Conservation (phyloP, 805 yeast species). For the Saccharomycopsis synnaedendra region DNA sequence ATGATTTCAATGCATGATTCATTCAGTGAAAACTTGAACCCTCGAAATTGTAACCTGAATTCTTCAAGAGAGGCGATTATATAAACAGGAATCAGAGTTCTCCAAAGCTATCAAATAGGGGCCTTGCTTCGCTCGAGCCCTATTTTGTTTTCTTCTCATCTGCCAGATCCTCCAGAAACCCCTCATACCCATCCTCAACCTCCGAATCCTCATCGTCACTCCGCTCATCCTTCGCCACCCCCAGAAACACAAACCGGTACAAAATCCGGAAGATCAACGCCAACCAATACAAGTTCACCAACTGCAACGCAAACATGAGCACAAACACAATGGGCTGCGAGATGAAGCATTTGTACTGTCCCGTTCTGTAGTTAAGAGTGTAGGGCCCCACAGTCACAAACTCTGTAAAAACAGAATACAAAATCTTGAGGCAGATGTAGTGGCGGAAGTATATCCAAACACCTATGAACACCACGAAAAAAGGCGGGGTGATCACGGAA, state of each 20-base stretch:
- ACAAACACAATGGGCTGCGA: conserved; percentile 82
- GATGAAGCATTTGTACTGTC: conserved; percentile 94
- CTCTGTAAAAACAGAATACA: conserved; percentile 80
- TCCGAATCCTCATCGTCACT: conserved; percentile 70
- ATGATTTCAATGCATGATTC: no score
- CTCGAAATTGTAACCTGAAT: no score
- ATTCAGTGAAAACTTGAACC: no score
- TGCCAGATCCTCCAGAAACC: conserved; percentile 10
- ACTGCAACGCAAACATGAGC: conserved; percentile 68
- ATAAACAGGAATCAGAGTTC: no score
- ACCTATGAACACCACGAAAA: conserved; percentile 54
- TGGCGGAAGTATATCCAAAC: conserved; percentile 90
- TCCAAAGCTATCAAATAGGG: no score
- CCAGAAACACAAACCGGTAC: conserved; percentile 49
- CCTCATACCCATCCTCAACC: conserved; percentile 17
- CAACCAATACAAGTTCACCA: conserved; percentile 85
- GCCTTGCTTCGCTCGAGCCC: neutral
- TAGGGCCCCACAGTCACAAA: conserved; percentile 78
- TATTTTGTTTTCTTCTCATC: neutral
- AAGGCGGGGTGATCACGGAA: conserved; percentile 47
- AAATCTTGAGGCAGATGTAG: conserved; percentile 64
- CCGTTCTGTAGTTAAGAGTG: conserved; percentile 71
- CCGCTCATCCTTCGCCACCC: conserved; percentile 68
- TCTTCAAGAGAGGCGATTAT: no score
- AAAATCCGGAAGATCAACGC: conserved; percentile 69